A percentile compares a stretch with the other conserved stretches of the same genome.
phyloP scores from a whole-genome alignment of 495 filamentous ascomycete species.

The Penicillium paradoxum region DNA sequence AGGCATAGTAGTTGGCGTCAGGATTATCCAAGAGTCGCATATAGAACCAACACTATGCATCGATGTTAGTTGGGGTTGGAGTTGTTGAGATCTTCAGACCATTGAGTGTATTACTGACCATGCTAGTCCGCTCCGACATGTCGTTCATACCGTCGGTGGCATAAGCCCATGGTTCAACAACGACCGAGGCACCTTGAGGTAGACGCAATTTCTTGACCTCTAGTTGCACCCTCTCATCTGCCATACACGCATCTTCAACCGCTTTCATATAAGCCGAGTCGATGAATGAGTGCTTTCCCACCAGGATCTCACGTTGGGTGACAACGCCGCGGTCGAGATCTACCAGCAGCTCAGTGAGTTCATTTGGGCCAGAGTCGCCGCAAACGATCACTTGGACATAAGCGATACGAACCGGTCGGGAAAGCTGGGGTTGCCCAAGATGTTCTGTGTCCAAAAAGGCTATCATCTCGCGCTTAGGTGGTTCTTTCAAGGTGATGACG shows the following conservation, averaged over 20 bases:
- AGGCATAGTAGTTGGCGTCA: slow-evolving; percentile 66
- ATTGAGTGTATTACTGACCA: slow-evolving; percentile 12
- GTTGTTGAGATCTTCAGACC: neutral
- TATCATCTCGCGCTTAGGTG: slow-evolving; percentile 24
- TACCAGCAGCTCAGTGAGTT: slow-evolving; percentile 17
- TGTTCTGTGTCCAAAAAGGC: slow-evolving; percentile 23
- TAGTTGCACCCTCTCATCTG: slow-evolving; percentile 15
- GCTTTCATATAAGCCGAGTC: slow-evolving; percentile 29
- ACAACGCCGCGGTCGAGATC: slow-evolving; percentile 12
- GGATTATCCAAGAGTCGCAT: slow-evolving; percentile 19
- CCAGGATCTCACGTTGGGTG: slow-evolving; percentile 9
- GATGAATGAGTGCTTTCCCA: slow-evolving; percentile 28
- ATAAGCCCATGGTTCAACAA: slow-evolving; percentile 38
- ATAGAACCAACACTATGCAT: slow-evolving; percentile 32
- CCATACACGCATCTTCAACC: slow-evolving; percentile 25
- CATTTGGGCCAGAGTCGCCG: slow-evolving; percentile 2
- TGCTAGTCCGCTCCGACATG: slow-evolving; percentile 28
- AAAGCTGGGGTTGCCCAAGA: neutral
- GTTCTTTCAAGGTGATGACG: slow-evolving; percentile 25
- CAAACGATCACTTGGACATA: slow-evolving; percentile 17
- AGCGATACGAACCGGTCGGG: slow-evolving; percentile 16
- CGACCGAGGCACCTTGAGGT: slow-evolving; percentile 25
- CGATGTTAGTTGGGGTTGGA: neutral
- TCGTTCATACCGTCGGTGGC: slow-evolving; percentile 38
- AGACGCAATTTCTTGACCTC: slow-evolving; percentile 24